phyloP scores from a whole-genome alignment of 2,329 filamentous ascomycete species.

The Dothideomycetes sp. region DNA sequence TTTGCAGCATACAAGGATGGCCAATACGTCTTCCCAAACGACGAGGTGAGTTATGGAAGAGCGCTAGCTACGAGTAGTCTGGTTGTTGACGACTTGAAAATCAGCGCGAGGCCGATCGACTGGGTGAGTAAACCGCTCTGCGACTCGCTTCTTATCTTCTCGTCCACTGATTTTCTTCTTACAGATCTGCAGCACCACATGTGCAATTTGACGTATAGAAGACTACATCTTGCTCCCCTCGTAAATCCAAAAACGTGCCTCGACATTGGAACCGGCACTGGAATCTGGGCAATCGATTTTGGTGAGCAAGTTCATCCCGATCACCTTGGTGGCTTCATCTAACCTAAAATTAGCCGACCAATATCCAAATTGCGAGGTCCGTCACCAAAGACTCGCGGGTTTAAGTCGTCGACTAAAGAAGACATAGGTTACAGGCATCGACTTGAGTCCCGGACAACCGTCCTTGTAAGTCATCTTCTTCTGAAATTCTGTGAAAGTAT shows the following conservation, averaged over 20 bases:
- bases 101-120: constrained; percentile 29
- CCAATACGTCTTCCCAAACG: constrained; percentile 34
- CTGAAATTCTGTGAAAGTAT: too few relatives aligned
- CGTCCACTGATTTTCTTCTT: constrained; percentile 15
- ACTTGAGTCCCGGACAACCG: constrained; percentile 43
- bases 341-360: constrained; percentile 27
- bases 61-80: too few relatives aligned
- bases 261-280: constrained; percentile 45
- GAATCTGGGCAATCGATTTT: constrained; percentile 50
- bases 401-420: background rate
- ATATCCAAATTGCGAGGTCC: constrained; percentile 28
- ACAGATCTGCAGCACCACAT: constrained; percentile 33
- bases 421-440: constrained; percentile 33
- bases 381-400: constrained; percentile 15
- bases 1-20: constrained; percentile 31
- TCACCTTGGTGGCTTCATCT: background rate
- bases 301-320: constrained; percentile 21
- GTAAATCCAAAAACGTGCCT: constrained; percentile 34
- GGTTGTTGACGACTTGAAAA: too few relatives aligned
- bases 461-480: constrained; percentile 31
- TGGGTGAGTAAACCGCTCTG: constrained; percentile 16
- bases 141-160: background rate
- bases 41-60: constrained; percentile 26
- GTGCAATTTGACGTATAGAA: constrained; percentile 40
- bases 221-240: constrained; percentile 39